Evolutionary conservation across 306 rosid species (phyloP).

Genomic region (Cucurbita maxima): DNA sequence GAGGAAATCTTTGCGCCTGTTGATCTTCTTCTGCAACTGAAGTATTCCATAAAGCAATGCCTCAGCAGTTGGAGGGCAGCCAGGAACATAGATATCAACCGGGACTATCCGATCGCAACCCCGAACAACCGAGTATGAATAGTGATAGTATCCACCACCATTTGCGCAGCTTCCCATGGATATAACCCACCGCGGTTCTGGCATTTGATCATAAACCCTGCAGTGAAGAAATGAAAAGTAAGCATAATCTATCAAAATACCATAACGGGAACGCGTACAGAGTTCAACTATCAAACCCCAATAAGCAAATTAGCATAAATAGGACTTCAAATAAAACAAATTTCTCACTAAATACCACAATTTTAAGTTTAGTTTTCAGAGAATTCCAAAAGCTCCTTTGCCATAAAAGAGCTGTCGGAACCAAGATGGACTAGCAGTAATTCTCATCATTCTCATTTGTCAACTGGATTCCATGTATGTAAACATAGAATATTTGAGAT

Average conservation of each 20-base stretch:
- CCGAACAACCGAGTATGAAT: slow-evolving; percentile 83
- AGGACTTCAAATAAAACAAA: neutral
- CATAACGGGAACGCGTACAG: neutral
- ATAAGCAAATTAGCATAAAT: no score
- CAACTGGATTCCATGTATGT: neutral
- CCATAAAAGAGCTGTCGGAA: no score
- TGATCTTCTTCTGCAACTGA: slow-evolving; percentile 96
- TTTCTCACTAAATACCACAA: neutral
- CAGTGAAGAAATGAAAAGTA: neutral
- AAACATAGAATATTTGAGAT: neutral
- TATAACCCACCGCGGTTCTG: slow-evolving; percentile 95
- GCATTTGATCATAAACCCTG: slow-evolving; percentile 99
- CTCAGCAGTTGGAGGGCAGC: slow-evolving; percentile 98
- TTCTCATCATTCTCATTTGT: neutral
- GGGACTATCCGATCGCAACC: slow-evolving; percentile 97
- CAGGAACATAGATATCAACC: slow-evolving; percentile 89
- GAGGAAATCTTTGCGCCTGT: slow-evolving; percentile 94
- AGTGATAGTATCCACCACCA: slow-evolving; percentile 98
- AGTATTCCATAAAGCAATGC: slow-evolving; percentile 86
- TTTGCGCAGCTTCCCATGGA: slow-evolving; percentile 99
- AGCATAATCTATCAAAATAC: neutral
- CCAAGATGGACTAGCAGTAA: neutral
- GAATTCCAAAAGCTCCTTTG: neutral
- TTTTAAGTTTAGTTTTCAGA: neutral
- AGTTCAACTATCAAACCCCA: neutral